A percentile compares a stretch with the other conserved stretches of the same genome.
phyloP scores from a whole-genome alignment of 306 rosid genomes.

The Malus asiatica region DNA sequence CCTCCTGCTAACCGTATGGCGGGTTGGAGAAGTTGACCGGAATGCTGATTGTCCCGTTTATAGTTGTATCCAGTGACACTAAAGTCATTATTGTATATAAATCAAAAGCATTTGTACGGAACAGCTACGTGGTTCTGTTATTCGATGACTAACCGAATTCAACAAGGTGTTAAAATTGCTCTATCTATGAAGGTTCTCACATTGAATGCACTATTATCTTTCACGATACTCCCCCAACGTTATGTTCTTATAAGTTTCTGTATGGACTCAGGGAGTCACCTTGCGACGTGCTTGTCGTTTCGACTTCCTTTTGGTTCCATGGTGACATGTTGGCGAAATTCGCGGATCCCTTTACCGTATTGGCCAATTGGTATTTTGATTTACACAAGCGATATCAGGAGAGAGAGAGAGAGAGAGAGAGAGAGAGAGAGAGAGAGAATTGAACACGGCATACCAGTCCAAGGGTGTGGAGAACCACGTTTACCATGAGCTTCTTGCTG shows the following conservation, averaged over 20 bases:
- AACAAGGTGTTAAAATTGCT: conserved; percentile 24
- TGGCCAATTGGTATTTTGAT: not conserved
- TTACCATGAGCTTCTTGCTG: too few relatives aligned
- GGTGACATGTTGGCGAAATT: not conserved
- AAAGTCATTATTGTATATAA: conserved; percentile 24
- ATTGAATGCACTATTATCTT: not conserved
- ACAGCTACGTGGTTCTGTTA: conserved; percentile 18
- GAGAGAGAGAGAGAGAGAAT: too few relatives aligned
- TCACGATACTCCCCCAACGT: not conserved
- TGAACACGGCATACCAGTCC: too few relatives aligned
- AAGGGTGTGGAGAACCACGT: too few relatives aligned
- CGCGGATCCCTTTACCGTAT: not conserved
- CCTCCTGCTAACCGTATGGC: conserved; percentile 43
- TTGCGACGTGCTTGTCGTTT: too few relatives aligned
- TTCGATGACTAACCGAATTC: conserved; percentile 36
- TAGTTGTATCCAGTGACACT: conserved; percentile 14
- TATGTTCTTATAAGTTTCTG: not conserved
- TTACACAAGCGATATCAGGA: too few relatives aligned
- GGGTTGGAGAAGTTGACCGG: conserved; percentile 55
- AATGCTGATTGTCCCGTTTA: not conserved
- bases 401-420: too few relatives aligned
- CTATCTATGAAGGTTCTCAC: not conserved
- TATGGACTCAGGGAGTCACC: not conserved
- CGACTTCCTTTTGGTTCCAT: not conserved
- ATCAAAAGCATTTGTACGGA: conserved; percentile 37